Evolutionary conservation across 495 filamentous ascomycete genomes (phyloP).

Genomic region (Cenococcum geophilum): DNA sequence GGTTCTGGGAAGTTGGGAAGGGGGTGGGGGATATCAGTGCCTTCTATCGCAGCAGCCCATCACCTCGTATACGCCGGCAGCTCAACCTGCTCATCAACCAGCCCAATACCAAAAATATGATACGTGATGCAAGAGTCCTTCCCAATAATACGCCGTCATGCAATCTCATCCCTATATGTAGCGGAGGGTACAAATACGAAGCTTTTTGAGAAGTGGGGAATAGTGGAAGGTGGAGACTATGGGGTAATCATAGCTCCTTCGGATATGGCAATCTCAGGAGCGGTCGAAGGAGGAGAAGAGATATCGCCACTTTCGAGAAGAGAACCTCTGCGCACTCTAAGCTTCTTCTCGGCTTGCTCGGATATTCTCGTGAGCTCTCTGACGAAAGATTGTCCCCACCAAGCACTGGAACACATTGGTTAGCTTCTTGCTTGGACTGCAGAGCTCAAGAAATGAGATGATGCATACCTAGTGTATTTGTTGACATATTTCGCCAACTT

Average conservation of each 20-base stretch:
- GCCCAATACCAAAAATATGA: background rate
- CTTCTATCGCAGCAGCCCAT: too few species aligned
- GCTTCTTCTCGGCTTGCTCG: slow-evolving; percentile 46
- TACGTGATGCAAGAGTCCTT: background rate
- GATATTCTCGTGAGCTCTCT: slow-evolving; percentile 71
- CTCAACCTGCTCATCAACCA: background rate
- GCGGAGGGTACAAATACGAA: background rate
- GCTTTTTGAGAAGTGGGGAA: background rate
- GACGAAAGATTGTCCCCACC: slow-evolving; percentile 96
- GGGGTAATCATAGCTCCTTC: background rate
- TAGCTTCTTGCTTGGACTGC: slow-evolving; percentile 1
- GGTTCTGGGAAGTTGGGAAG: too few species aligned
- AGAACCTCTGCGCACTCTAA: slow-evolving; percentile 15
- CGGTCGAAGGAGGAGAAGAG: background rate
- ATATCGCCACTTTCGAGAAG: background rate
- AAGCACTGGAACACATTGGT: slow-evolving; percentile 54
- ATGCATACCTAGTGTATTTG: slow-evolving; percentile 68
- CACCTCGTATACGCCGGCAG: background rate
- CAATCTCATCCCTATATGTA: slow-evolving; percentile 4
- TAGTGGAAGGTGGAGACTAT: background rate
- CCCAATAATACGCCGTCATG: slow-evolving; percentile 6
- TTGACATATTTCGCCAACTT: slow-evolving; percentile 79
- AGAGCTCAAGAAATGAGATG: background rate
- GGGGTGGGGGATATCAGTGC: too few species aligned
- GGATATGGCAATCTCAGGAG: background rate